Evolutionary conservation across 2,329 filamentous ascomycete species (phyloP), one percentile per base, ranked within the genome.

Genomic region (Camillea tinctor): DNA sequence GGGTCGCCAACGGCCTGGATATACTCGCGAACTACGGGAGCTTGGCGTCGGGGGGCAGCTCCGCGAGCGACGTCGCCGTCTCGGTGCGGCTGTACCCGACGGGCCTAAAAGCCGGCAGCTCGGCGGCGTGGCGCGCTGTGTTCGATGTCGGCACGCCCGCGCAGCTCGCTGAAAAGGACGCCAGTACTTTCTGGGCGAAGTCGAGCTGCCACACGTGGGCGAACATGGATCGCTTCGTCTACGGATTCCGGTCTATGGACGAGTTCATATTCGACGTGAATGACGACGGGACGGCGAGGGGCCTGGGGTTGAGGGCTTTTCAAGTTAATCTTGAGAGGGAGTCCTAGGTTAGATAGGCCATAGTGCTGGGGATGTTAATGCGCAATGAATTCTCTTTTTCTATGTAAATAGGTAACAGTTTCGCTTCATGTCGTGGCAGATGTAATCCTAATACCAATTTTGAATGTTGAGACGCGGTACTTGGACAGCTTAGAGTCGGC

Each of bases 1-100:
- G 77, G 73, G 64, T 71, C 15, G 72, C 79, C 44, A 76, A 76
- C 9, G 77, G 75, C 2, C 75, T 77, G 24, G 73, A 81, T 54
- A 72, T 80, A 0, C 64, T 78, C 0, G 61, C 66, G 57, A 74
- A 77, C 54, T 75, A 77, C 50, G 64, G 55, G 4, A 60, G 56
- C 21, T 68, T 67, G 54, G 56, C 56, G 17, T 58, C 59, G 7
- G 55, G 66, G 19, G 64, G 63, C 48, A 53, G 52, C n/a, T 58
- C 64, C 0, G 60, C 44, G 24, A 4, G 24, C 11, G 22, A 63
- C 26, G 30, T 53, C 21, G 36, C 54, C 3, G 64, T 71, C 9
- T 64, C 63, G 49, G 60, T 66, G 20, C 63, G 68, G 1, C 26
- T 71, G 4, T 71, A 71, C 57, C 69, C 69, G 8, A 69, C 69